Conservation (phyloP, 2,329 filamentous ascomycete species). For the Aspergillus jensenii region DNA sequence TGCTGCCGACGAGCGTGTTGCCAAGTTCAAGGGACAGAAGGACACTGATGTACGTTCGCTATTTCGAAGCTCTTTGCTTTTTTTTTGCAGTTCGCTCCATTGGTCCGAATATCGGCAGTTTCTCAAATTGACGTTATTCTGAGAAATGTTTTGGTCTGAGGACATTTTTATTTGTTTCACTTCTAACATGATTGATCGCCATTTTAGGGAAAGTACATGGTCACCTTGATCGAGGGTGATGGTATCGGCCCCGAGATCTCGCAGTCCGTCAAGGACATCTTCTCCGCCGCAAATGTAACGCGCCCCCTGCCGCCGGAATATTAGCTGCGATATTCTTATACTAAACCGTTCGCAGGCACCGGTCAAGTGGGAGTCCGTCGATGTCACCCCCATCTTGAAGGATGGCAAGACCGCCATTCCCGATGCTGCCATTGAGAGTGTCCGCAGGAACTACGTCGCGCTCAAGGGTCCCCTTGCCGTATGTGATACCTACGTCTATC, state of each 20-base stretch:
- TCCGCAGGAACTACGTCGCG: constrained; percentile 93
- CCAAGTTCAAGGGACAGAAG: constrained; percentile 91
- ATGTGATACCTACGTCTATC: constrained; percentile 40
- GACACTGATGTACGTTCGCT: constrained; percentile 72
- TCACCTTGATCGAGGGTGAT: constrained; percentile 97
- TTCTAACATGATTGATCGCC: constrained; percentile 14
- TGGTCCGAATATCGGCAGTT: constrained; percentile 26
- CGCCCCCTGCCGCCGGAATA: not conserved
- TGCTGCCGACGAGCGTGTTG: constrained; percentile 67
- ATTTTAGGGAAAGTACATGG: constrained; percentile 83
- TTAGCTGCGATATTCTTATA: constrained; percentile 8
- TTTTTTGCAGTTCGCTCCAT: constrained; percentile 24
- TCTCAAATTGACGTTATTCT: not conserved
- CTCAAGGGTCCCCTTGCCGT: constrained; percentile 97
- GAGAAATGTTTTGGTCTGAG: constrained; percentile 3
- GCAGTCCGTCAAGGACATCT: constrained; percentile 98
- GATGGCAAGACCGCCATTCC: constrained; percentile 96
- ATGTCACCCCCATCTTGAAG: constrained; percentile 90
- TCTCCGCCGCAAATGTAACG: constrained; percentile 82
- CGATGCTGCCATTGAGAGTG: constrained; percentile 86
- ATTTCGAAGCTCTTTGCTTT: constrained; percentile 24
- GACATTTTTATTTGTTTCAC: not conserved
- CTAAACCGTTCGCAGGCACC: constrained; percentile 63
- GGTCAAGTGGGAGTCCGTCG: constrained; percentile 94
- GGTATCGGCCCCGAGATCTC: constrained; percentile 98